Conservation (phyloP, 768 basidiomycete species). For the Vararia minispora region DNA sequence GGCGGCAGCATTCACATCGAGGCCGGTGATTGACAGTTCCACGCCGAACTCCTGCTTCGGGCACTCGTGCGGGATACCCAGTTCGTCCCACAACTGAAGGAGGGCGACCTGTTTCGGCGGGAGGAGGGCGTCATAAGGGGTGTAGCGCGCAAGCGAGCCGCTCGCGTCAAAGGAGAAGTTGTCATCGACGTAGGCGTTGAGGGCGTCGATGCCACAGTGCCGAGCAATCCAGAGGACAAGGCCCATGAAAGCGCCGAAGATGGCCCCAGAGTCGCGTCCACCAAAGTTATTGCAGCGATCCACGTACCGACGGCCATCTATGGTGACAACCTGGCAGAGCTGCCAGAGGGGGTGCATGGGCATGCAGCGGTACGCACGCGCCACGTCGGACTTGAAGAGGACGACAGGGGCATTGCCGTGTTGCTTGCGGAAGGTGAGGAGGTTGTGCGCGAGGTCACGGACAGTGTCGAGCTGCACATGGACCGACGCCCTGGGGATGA, state of each 20-base stretch:
- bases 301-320: slow-evolving; percentile 19
- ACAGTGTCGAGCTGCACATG: slow-evolving; percentile 24
- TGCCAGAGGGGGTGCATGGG: slow-evolving; percentile 20
- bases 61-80: slow-evolving; percentile 28
- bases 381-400: slow-evolving; percentile 17
- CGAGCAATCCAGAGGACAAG: slow-evolving; percentile 29
- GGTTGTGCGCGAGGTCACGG: slow-evolving; percentile 12
- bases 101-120: slow-evolving; percentile 24
- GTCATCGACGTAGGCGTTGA: slow-evolving; percentile 27
- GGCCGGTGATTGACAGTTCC: slow-evolving; percentile 15
- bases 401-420: neutral
- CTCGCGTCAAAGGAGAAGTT: slow-evolving; percentile 15
- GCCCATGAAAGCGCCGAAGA: slow-evolving; percentile 13
- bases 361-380: slow-evolving; percentile 16
- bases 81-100: slow-evolving; percentile 28
- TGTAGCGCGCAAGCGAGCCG: slow-evolving; percentile 18
- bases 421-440: neutral
- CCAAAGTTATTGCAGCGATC: slow-evolving; percentile 25
- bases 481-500: slow-evolving; percentile 18
- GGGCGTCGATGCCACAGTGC: slow-evolving; percentile 10
- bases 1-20: slow-evolving; percentile 25
- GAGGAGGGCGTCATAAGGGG: slow-evolving; percentile 18
- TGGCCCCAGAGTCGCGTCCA: neutral
- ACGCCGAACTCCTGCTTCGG: slow-evolving; percentile 28
- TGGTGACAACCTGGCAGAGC: slow-evolving; percentile 24